Percentiles rank a stretch among this genome's conserved stretches.
Conservation (phyloP, 1,139 yeast species). For the Yamadazyma dushanensis region DNA sequence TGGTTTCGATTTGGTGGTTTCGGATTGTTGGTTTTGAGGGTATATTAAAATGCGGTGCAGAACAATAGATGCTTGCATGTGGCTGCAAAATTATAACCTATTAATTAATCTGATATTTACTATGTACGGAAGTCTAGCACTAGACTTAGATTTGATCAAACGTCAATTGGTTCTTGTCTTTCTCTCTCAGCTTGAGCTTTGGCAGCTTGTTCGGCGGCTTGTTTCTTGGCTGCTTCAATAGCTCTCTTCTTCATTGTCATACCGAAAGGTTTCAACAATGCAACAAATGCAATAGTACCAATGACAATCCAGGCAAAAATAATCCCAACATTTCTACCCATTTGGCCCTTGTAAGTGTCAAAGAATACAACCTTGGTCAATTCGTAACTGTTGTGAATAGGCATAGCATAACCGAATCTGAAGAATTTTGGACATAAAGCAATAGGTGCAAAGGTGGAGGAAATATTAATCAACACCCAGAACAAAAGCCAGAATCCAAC, state of each 20-base stretch:
- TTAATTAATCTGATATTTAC: too few relatives aligned
- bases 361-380: conserved; percentile 38
- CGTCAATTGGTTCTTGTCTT: background rate
- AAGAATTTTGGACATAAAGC: conserved; percentile 34
- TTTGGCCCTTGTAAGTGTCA: conserved; percentile 34
- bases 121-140: too few relatives aligned
- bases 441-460: conserved; percentile 40
- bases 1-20: too few relatives aligned
- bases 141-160: too few relatives aligned
- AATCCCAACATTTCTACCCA: conserved; percentile 40
- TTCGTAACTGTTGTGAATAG: conserved; percentile 40
- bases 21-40: too few relatives aligned
- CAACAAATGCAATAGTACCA: conserved; percentile 38
- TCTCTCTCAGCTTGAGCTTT: conserved; percentile 1
- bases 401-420: conserved; percentile 41
- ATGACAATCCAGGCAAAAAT: conserved; percentile 35
- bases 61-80: too few relatives aligned
- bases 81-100: too few relatives aligned
- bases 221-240: conserved; percentile 14
- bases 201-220: conserved; percentile 11
- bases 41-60: too few relatives aligned
- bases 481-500: conserved; percentile 45
- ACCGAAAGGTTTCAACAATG: conserved; percentile 33
- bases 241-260: conserved; percentile 27
- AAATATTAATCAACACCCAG: conserved; percentile 40